phyloP scores from a whole-genome alignment of 2,329 filamentous ascomycete species.

The Xylariomycetidae sp. region DNA sequence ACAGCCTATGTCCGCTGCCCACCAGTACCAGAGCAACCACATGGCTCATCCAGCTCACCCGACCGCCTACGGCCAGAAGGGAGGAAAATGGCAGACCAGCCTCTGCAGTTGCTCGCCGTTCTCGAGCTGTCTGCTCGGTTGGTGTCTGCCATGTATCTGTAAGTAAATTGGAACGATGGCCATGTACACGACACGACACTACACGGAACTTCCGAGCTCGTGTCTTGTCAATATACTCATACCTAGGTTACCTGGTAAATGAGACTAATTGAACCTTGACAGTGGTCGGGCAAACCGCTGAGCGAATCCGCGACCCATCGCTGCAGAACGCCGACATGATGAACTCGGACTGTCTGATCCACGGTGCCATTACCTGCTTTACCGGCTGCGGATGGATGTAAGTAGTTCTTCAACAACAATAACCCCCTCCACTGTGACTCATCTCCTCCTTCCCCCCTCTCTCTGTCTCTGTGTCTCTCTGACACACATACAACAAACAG shows the following conservation, averaged over 20 bases:
- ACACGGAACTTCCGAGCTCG: no score
- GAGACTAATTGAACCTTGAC: no score
- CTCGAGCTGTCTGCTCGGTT: slow-evolving; percentile 21
- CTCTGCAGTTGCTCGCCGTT: slow-evolving; percentile 26
- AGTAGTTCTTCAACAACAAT: slow-evolving; percentile 9
- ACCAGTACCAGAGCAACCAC: slow-evolving; percentile 7
- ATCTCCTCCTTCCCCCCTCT: neutral
- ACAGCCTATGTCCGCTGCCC: slow-evolving; percentile 5
- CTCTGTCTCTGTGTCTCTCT: neutral
- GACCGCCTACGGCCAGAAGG: slow-evolving; percentile 17
- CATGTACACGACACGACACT: no score
- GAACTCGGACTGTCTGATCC: slow-evolving; percentile 26
- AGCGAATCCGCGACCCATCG: slow-evolving; percentile 25
- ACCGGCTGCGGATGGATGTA: slow-evolving; percentile 28
- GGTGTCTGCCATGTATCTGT: slow-evolving; percentile 28
- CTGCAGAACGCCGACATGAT: slow-evolving; percentile 22
- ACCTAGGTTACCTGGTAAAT: no score
- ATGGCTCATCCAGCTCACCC: slow-evolving; percentile 4
- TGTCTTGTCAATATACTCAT: no score
- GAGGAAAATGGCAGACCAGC: slow-evolving; percentile 24
- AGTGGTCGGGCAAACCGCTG: slow-evolving; percentile 28
- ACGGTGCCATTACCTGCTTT: slow-evolving; percentile 19
- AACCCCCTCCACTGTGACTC: neutral
- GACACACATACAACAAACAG: slow-evolving; percentile 15
- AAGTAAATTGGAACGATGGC: slow-evolving; percentile 4